Evolutionary conservation across 1,284 basidiomycete species (phyloP).

Genomic region (Marasmius fiardii): DNA sequence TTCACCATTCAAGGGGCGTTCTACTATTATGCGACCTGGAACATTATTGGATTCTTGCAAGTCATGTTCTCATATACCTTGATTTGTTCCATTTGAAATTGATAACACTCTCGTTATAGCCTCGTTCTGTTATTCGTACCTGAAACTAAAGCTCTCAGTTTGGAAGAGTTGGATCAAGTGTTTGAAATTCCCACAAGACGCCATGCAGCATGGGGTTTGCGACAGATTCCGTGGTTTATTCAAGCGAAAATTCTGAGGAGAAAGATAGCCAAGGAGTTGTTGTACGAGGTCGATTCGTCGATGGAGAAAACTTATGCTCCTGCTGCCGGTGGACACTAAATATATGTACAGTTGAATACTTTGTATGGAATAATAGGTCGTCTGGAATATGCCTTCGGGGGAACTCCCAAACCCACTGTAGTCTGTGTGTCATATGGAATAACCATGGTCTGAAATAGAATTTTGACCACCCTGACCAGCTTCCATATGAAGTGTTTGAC

Average conservation of each 20-base stretch:
- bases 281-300: background rate
- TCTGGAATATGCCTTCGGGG: too few species aligned
- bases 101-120: background rate
- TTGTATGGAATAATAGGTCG: too few species aligned
- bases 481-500: too few species aligned
- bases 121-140: background rate
- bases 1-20: constrained; percentile 8
- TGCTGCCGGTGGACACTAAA: too few species aligned
- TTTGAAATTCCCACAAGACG: constrained; percentile 3
- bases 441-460: too few species aligned
- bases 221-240: background rate
- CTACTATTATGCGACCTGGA: constrained; percentile 7
- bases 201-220: background rate
- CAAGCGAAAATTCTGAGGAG: constrained; percentile 1
- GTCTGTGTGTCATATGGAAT: too few species aligned
- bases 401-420: too few species aligned
- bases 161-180: constrained; percentile 9
- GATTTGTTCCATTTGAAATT: background rate
- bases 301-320: background rate
- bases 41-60: constrained; percentile 1
- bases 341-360: too few species aligned
- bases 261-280: background rate
- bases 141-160: constrained; percentile 5
- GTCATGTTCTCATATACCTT: background rate
- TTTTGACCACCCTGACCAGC: too few species aligned